phyloP scores from a whole-genome alignment of 192 early-diverging fungal genomes.

The Rhizophagus sp. region DNA sequence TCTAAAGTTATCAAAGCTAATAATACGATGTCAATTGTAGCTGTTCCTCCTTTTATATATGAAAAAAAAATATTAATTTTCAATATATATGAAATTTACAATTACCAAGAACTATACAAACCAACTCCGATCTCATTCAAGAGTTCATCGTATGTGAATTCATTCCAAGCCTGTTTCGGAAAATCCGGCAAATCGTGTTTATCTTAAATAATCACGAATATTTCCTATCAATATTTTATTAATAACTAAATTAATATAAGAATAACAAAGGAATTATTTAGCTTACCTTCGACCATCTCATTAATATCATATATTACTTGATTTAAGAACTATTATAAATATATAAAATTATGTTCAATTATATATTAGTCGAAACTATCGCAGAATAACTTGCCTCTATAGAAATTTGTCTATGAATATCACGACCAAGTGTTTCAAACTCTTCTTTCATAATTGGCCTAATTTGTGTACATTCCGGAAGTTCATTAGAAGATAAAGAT shows the following conservation, averaged over 20 bases:
- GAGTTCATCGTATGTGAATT: background rate
- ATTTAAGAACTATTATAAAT: background rate
- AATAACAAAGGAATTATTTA: background rate
- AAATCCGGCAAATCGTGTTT: background rate
- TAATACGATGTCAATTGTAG: background rate
- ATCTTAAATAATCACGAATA: background rate
- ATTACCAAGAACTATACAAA: background rate
- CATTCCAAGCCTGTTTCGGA: background rate
- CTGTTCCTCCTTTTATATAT: background rate
- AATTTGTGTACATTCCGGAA: background rate
- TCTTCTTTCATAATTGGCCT: background rate
- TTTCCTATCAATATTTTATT: background rate
- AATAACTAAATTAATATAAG: background rate
- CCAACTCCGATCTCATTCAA: constrained; percentile 6
- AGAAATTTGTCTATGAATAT: background rate
- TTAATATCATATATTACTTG: constrained; percentile 3
- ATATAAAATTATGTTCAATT: background rate
- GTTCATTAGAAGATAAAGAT: background rate
- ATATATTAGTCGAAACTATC: background rate
- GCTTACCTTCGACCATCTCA: background rate
- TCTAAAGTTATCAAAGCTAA: background rate
- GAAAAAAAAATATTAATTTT: background rate
- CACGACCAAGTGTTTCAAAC: background rate
- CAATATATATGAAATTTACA: background rate
- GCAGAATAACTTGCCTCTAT: background rate